Evolutionary conservation across 2,329 filamentous ascomycete genomes (phyloP).

Genomic region (Alternaria sp.): DNA sequence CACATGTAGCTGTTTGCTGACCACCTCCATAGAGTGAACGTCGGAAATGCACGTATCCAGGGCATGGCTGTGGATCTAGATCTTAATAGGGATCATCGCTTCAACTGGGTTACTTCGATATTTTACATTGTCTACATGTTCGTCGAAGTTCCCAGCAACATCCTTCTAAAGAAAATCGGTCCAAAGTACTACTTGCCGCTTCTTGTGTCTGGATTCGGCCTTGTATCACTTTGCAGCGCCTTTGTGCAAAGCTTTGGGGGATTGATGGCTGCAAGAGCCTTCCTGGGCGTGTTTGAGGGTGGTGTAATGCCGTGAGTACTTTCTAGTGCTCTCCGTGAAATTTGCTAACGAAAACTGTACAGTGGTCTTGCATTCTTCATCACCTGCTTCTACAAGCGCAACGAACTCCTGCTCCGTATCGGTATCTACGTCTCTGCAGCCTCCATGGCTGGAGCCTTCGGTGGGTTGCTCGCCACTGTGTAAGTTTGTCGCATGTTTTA

Average conservation of each 20-base stretch:
- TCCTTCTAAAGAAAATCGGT: constrained; percentile 63
- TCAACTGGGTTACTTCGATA: constrained; percentile 66
- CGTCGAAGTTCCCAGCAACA: constrained; percentile 65
- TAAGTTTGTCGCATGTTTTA: constrained; percentile 38
- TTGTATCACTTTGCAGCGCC: constrained; percentile 63
- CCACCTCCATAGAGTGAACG: constrained; percentile 47
- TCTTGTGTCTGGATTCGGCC: constrained; percentile 64
- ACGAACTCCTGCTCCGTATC: constrained; percentile 64
- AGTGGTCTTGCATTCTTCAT: constrained; percentile 66
- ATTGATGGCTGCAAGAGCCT: constrained; percentile 59
- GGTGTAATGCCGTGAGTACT: constrained; percentile 62
- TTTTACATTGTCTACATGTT: constrained; percentile 67
- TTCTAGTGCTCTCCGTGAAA: too few species aligned
- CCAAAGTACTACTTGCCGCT: constrained; percentile 63
- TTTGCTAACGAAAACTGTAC: constrained; percentile 11
- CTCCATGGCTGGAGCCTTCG: constrained; percentile 66
- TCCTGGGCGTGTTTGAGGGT: constrained; percentile 65
- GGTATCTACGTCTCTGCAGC: constrained; percentile 66
- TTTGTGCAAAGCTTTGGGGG: constrained; percentile 61
- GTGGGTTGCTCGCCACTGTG: constrained; percentile 64
- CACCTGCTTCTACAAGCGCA: constrained; percentile 64
- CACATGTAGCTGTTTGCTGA: constrained; percentile 14
- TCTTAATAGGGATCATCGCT: constrained; percentile 57
- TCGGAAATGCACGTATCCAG: constrained; percentile 66
- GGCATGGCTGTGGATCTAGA: constrained; percentile 61